Conservation (phyloP, 2,329 filamentous ascomycete genomes). For the Cytospora piceae region DNA sequence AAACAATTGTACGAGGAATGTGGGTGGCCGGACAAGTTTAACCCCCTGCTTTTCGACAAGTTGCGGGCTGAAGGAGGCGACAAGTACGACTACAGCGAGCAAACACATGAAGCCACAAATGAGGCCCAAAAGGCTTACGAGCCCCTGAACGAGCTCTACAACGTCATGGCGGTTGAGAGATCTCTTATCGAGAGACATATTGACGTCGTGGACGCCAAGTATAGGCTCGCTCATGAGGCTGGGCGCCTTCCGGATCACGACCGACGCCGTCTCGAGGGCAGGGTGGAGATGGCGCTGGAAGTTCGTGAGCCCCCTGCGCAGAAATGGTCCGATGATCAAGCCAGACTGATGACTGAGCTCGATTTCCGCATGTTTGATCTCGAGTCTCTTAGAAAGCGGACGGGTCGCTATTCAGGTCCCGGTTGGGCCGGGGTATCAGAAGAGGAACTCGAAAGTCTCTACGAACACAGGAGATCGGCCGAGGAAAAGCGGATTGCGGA, state of each 20-base stretch:
- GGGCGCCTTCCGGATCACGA: not conserved
- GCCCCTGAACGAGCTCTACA: not conserved
- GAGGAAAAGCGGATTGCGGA: not conserved
- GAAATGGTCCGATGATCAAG: not conserved
- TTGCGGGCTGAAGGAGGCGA: not conserved
- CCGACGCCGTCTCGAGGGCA: not conserved
- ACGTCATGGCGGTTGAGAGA: not conserved
- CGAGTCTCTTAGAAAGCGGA: not conserved
- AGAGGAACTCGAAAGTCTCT: not conserved
- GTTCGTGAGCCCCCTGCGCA: not conserved
- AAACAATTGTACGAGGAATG: not conserved
- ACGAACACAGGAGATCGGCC: not conserved
- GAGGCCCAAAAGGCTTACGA: not conserved
- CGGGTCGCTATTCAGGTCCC: not conserved
- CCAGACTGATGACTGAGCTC: not conserved
- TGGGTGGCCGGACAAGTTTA: slow-evolving; percentile 3
- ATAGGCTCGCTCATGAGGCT: not conserved
- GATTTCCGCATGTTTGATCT: not conserved
- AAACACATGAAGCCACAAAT: not conserved
- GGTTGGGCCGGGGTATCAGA: not conserved
- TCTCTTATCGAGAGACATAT: not conserved
- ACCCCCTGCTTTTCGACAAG: slow-evolving; percentile 6
- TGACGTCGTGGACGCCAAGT: not conserved
- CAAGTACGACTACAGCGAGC: not conserved
- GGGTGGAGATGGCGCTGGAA: not conserved